A percentile compares a stretch with the other conserved stretches of the same genome.
These are phyloP conservation scores for Mortierella alpina DNA, from an alignment of 192 early-diverging fungal species.

Conservation along the genomic window DNA sequence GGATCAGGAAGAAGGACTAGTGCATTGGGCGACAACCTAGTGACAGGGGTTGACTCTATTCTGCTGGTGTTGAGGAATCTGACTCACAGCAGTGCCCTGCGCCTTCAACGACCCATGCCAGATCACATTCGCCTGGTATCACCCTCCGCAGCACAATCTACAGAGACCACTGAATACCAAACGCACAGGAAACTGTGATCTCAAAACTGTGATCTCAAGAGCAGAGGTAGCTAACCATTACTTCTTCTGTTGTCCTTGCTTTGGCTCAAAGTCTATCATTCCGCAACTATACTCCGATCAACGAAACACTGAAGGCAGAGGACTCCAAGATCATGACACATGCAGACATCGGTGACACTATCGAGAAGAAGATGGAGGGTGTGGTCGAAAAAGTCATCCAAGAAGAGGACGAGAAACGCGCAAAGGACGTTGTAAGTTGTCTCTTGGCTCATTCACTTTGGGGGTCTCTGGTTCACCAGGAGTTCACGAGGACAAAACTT, in stretches of 20 bases:
- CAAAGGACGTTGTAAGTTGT: slow-evolving; percentile 70
- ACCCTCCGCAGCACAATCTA: not conserved
- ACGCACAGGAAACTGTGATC: too few relatives aligned
- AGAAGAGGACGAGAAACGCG: slow-evolving; percentile 65
- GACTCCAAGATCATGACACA: slow-evolving; percentile 59
- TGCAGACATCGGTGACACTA: slow-evolving; percentile 59
- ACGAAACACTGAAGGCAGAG: slow-evolving; percentile 57
- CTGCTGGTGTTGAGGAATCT: too few relatives aligned
- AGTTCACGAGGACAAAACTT: not conserved
- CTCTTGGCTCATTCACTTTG: not conserved
- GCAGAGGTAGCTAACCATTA: not conserved
- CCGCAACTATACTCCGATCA: slow-evolving; percentile 66
- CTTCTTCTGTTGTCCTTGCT: slow-evolving; percentile 3
- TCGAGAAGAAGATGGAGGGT: slow-evolving; percentile 65
- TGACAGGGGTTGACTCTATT: too few relatives aligned
- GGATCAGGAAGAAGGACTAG: too few relatives aligned
- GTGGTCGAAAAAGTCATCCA: slow-evolving; percentile 62
- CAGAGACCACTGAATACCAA: too few relatives aligned
- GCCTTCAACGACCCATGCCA: too few relatives aligned
- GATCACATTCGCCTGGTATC: not conserved
- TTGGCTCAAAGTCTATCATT: slow-evolving; percentile 48
- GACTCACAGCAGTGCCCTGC: too few relatives aligned
- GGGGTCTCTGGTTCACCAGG: not conserved
- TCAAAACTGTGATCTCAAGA: too few relatives aligned
- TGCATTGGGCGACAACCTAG: too few relatives aligned